Percentiles rank a stretch among this genome's conserved stretches.
phyloP scores from a whole-genome alignment of 495 filamentous ascomycete genomes.

The Aspergillus baeticus region DNA sequence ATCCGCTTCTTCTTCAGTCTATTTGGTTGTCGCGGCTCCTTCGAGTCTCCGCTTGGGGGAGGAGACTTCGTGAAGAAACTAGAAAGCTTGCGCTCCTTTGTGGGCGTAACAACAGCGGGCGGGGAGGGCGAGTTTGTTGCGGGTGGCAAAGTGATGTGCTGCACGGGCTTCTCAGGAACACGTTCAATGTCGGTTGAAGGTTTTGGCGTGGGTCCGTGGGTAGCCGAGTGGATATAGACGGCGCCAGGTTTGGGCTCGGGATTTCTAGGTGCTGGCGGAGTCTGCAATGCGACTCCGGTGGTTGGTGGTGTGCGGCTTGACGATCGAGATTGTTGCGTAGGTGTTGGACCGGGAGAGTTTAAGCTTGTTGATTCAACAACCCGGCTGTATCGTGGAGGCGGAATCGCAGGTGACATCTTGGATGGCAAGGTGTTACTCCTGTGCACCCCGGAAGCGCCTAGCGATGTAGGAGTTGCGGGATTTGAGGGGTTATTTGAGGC shows the following conservation, averaged over 20 bases:
- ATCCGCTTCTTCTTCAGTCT: constrained; percentile 82
- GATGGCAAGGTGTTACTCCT: constrained; percentile 96
- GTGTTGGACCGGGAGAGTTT: constrained; percentile 32
- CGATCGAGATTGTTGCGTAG: constrained; percentile 34
- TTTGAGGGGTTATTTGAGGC: constrained; percentile 68
- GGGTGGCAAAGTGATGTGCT: constrained; percentile 45
- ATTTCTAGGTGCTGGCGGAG: constrained; percentile 2
- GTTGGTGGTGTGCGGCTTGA: constrained; percentile 35
- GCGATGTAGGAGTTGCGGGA: constrained; percentile 65
- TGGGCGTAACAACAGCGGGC: constrained; percentile 57
- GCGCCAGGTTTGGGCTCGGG: constrained; percentile 16
- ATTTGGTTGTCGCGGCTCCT: constrained; percentile 66
- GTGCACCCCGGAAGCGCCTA: constrained; percentile 63
- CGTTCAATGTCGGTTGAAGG: constrained; percentile 13
- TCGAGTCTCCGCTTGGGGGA: constrained; percentile 50
- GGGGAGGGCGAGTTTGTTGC: constrained; percentile 34
- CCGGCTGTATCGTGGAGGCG: constrained; percentile 54
- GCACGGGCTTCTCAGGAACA: constrained; percentile 33
- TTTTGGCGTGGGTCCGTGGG: constrained; percentile 32
- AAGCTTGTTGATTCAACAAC: constrained; percentile 30
- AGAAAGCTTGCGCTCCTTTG: constrained; percentile 65
- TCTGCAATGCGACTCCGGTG: constrained; percentile 25
- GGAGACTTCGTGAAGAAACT: constrained; percentile 70
- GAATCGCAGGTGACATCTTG: constrained; percentile 76
- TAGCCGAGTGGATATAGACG: constrained; percentile 35